Conservation (phyloP, 352 stramenopile species). For the Pythium phragmiticola region DNA sequence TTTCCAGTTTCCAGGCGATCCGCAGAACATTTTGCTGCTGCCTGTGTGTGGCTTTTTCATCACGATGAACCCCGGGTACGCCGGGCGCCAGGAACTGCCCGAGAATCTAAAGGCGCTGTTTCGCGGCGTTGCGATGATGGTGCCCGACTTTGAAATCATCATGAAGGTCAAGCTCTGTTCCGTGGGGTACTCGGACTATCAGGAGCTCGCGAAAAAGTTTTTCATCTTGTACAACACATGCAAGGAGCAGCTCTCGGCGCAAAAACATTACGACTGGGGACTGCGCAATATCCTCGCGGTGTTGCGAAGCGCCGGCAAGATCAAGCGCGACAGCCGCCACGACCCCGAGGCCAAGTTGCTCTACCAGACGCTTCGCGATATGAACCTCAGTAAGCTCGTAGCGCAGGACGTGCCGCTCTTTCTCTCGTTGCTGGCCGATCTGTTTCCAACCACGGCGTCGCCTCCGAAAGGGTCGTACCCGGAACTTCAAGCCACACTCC, state of each 20-base stretch:
- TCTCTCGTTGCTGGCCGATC: constrained; percentile 94
- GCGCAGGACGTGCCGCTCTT: constrained; percentile 98
- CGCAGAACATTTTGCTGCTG: constrained; percentile 95
- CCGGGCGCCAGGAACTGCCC: constrained; percentile 95
- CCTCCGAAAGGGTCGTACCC: constrained; percentile 95
- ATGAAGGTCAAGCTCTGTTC: constrained; percentile 96
- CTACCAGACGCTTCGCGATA: constrained; percentile 92
- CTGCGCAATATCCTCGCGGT: constrained; percentile 91
- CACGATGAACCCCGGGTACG: constrained; percentile 99
- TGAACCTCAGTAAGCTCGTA: constrained; percentile 98
- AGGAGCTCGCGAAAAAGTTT: constrained; percentile 92
- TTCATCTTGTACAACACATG: constrained; percentile 91
- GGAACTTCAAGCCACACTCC: constrained; percentile 90
- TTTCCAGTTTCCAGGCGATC: constrained; percentile 98
- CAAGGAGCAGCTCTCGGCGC: constrained; percentile 90
- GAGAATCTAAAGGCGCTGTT: constrained; percentile 98
- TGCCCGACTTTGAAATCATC: constrained; percentile 92
- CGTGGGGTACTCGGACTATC: constrained; percentile 93
- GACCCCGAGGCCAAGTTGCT: constrained; percentile 87
- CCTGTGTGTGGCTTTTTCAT: constrained; percentile 98
- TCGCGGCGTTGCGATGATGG: constrained; percentile 91
- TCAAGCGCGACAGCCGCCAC: constrained; percentile 89
- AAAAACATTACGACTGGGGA: constrained; percentile 94
- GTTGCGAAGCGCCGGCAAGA: constrained; percentile 86
- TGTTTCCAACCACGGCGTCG: constrained; percentile 93